These are phyloP conservation scores for Pichia cabralensis DNA, from an alignment of 805 yeast species.

Conservation along the genomic window DNA sequence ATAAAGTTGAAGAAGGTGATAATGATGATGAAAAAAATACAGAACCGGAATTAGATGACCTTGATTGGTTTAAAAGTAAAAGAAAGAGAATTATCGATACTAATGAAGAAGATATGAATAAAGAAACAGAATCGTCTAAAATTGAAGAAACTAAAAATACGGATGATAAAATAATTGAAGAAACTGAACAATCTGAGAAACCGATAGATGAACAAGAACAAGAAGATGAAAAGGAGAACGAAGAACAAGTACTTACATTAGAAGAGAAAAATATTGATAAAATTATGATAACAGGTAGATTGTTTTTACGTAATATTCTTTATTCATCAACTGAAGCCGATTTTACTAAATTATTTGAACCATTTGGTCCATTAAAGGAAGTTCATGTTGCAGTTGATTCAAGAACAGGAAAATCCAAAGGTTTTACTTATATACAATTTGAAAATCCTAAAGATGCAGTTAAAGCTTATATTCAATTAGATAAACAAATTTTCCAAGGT, in stretches of 20 bases:
- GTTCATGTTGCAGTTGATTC: slow-evolving; percentile 90
- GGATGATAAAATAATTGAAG: slow-evolving; percentile 9
- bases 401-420: slow-evolving; percentile 83
- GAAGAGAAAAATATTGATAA: slow-evolving; percentile 41
- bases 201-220: background rate
- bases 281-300: slow-evolving; percentile 62
- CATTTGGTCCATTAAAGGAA: slow-evolving; percentile 70
- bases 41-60: slow-evolving; percentile 48
- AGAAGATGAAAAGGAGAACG: slow-evolving; percentile 1
- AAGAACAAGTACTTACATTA: slow-evolving; percentile 19
- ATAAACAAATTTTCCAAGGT: slow-evolving; percentile 89
- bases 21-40: slow-evolving; percentile 15
- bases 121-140: background rate
- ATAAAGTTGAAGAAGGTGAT: background rate
- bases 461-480: slow-evolving; percentile 60
- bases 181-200: background rate
- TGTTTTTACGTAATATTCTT: slow-evolving; percentile 78
- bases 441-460: slow-evolving; percentile 63
- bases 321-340: slow-evolving; percentile 77
- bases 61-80: slow-evolving; percentile 79
- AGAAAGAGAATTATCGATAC: slow-evolving; percentile 60
- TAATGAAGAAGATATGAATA: slow-evolving; percentile 17
- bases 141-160: slow-evolving; percentile 10
- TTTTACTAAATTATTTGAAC: slow-evolving; percentile 50
- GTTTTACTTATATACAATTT: slow-evolving; percentile 81